Evolutionary conservation across 1,284 basidiomycete genomes (phyloP).

Genomic region (Trichosporon sp.): DNA sequence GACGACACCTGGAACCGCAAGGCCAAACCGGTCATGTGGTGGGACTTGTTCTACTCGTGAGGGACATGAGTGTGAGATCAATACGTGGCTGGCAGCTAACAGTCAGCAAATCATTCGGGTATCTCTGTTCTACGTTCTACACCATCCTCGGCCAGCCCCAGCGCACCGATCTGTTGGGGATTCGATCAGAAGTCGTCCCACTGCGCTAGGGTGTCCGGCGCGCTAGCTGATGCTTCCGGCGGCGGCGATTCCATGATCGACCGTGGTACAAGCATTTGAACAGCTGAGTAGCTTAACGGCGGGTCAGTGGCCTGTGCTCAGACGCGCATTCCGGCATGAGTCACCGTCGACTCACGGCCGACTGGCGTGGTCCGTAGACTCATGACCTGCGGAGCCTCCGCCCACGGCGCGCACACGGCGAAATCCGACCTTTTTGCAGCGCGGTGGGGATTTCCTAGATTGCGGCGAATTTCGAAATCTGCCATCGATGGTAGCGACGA

Average conservation of each 20-base stretch:
- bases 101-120: neutral
- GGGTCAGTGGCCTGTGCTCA: neutral
- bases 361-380: neutral
- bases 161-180: neutral
- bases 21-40: neutral
- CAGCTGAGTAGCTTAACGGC: neutral
- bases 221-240: neutral
- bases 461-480: neutral
- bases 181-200: neutral
- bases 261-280: neutral
- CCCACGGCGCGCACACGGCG: neutral
- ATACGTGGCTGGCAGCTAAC: neutral
- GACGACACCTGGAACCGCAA: too few species aligned
- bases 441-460: neutral
- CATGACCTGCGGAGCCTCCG: neutral
- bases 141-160: neutral
- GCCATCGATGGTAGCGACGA: neutral
- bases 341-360: neutral
- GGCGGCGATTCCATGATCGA: neutral
- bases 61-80: neutral
- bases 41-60: neutral
- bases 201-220: neutral
- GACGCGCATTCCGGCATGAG: neutral
- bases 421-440: neutral
- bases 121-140: too few species aligned